Conservation (phyloP, 371 early-diverging fungal species). For the Coemansia sp. region DNA sequence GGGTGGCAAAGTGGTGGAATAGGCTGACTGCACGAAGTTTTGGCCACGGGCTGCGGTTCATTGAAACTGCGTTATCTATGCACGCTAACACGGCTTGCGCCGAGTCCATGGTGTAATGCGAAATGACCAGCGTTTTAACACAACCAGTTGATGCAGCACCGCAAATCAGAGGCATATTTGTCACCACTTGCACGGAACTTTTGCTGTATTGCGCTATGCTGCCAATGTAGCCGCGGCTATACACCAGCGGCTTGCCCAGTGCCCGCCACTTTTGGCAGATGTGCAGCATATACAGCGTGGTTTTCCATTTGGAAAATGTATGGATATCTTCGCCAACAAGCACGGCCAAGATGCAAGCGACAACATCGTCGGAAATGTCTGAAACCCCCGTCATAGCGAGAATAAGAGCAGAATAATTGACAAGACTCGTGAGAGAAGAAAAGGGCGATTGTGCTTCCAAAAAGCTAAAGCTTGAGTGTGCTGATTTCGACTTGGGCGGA, state of each 20-base stretch:
- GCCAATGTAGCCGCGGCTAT: background rate
- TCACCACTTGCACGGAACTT: background rate
- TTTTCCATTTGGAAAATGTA: no score
- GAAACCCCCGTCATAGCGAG: no score
- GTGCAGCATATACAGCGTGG: background rate
- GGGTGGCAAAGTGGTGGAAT: background rate
- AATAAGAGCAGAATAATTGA: no score
- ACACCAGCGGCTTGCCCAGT: background rate
- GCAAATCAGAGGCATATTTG: background rate
- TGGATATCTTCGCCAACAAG: no score
- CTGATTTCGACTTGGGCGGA: no score
- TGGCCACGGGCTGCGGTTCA: background rate
- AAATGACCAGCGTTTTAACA: background rate
- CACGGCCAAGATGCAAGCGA: no score
- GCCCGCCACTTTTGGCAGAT: background rate
- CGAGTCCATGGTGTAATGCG: background rate
- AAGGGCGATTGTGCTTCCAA: no score
- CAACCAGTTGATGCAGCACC: background rate
- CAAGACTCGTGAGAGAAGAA: no score
- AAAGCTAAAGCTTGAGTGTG: no score
- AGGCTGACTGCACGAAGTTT: background rate
- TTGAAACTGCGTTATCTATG: background rate
- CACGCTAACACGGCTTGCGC: background rate
- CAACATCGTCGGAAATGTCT: no score
- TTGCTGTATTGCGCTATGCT: background rate